Evolutionary conservation across 1,139 yeast genomes (phyloP), one percentile per base, ranked within the genome.

Genomic region (Saccharomyces hybrid): DNA sequence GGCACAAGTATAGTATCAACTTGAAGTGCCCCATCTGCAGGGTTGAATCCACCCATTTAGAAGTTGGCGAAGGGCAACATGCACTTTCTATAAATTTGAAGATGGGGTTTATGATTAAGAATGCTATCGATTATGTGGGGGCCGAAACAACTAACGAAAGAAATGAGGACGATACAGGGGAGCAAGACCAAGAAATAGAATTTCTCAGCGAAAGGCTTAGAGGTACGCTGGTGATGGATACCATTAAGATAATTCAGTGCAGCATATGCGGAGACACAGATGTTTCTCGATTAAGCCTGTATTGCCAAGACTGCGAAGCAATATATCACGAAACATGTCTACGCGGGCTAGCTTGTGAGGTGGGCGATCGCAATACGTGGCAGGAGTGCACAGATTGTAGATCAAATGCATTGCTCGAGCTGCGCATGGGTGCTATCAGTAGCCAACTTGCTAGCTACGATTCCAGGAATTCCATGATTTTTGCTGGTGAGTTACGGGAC

Each of bases 21-120:
- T 50, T 62, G 28, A 58, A 61, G 42, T 68, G 71, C 47, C 71
- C 71, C 3, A 56, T 59, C 3, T 68, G 71, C 54, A 54, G 71
- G 30, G 54, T 51, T 9, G 55, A 53, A 34, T 61, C 68, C 5
- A 50, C 49, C 3, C 48, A 50, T 8, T 41, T 62, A 28, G 59
- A 51, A 11, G 49, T 53, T 9, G 32, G 38, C 30, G 28, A 20
- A 14, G 26, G 48, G 25, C 48, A 38, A 50, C 50, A 50, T 31
- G 48, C 50, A 51, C 32, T 31, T 51, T 34, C 50, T 16, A 27
- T 61, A 4, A 58, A 61, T 53, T 49, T 61, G 20, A 38, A 47
- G 42, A 54, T 48, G 31, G 63, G 63, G 13, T 61, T 61, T 51
- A 31, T 53, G 47, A 53, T 59, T 20, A 57, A 50, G 31, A 52